Evolutionary conservation across 805 yeast species (phyloP).

Genomic region (Cyberlindnera suaveolens): DNA sequence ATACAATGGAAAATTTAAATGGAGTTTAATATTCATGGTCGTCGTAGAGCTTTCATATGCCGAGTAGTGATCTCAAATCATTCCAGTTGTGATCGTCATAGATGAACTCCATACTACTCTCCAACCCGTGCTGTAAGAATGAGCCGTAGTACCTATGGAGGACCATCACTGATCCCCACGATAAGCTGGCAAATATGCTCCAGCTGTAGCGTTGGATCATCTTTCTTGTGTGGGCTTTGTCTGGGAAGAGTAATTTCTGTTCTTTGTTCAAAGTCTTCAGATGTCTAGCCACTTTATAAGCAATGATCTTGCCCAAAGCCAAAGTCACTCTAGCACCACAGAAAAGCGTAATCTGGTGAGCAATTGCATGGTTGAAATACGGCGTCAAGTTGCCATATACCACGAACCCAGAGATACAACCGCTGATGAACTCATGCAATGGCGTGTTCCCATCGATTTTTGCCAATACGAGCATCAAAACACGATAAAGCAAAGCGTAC

Average conservation of each 20-base stretch:
- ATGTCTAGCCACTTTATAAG: slow-evolving; percentile 14
- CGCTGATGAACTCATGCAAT: slow-evolving; percentile 26
- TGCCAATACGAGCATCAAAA: slow-evolving; percentile 26
- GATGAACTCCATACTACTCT: slow-evolving; percentile 64
- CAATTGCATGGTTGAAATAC: slow-evolving; percentile 38
- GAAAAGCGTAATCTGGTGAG: slow-evolving; percentile 72
- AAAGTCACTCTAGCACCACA: slow-evolving; percentile 63
- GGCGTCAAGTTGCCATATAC: slow-evolving; percentile 33
- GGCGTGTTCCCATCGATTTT: slow-evolving; percentile 16
- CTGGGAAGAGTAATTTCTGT: neutral
- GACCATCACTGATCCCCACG: slow-evolving; percentile 74
- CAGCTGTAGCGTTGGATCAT: slow-evolving; percentile 36
- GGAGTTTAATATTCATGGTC: no score
- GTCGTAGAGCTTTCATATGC: neutral
- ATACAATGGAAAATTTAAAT: no score
- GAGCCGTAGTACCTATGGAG: slow-evolving; percentile 58
- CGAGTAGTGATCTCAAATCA: slow-evolving; percentile 28
- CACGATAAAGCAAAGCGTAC: slow-evolving; percentile 50
- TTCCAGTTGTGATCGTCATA: slow-evolving; percentile 56
- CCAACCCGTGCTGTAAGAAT: slow-evolving; percentile 56
- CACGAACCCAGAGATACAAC: slow-evolving; percentile 32
- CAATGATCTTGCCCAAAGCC: slow-evolving; percentile 40
- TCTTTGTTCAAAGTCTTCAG: neutral
- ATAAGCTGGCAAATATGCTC: slow-evolving; percentile 53
- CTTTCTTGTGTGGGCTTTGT: slow-evolving; percentile 4